phyloP scores from a whole-genome alignment of 768 basidiomycete species.

The Amanita rubescens region DNA sequence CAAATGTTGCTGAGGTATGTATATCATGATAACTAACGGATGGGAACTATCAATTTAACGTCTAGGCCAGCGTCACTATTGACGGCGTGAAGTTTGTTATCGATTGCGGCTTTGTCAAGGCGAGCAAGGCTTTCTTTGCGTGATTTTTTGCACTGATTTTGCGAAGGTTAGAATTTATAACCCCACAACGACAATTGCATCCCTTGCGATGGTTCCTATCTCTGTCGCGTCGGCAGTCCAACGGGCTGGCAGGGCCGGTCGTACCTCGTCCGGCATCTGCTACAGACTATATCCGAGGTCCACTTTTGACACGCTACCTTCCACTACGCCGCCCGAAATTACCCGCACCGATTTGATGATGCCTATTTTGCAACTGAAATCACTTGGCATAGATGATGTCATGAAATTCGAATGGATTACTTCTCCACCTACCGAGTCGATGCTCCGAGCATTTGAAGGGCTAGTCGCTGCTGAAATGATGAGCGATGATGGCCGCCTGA shows the following conservation, averaged over 20 bases:
- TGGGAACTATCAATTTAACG: too few relatives aligned
- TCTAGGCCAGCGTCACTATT: slow-evolving; percentile 90
- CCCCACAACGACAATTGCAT: slow-evolving; percentile 76
- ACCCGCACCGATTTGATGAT: slow-evolving; percentile 86
- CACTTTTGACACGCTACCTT: slow-evolving; percentile 50
- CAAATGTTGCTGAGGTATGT: slow-evolving; percentile 89
- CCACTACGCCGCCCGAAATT: slow-evolving; percentile 82
- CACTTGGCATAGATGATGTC: slow-evolving; percentile 89
- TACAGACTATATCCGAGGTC: slow-evolving; percentile 82
- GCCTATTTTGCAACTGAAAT: slow-evolving; percentile 89
- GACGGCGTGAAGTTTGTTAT: slow-evolving; percentile 92
- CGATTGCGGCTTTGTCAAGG: slow-evolving; percentile 95
- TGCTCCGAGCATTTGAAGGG: slow-evolving; percentile 81
- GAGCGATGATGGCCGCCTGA: slow-evolving; percentile 72
- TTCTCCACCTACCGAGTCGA: slow-evolving; percentile 77
- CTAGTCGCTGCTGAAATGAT: slow-evolving; percentile 78
- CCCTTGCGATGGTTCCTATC: slow-evolving; percentile 74
- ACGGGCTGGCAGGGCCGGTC: slow-evolving; percentile 89
- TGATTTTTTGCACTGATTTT: neutral
- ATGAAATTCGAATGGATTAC: slow-evolving; percentile 97
- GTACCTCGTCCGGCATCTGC: slow-evolving; percentile 87
- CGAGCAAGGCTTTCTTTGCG: slow-evolving; percentile 18
- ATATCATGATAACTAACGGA: neutral
- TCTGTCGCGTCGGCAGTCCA: slow-evolving; percentile 89
- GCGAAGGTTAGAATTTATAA: slow-evolving; percentile 83